phyloP scores from a whole-genome alignment of 805 yeast genomes.

The Suhomyces faveliae region DNA sequence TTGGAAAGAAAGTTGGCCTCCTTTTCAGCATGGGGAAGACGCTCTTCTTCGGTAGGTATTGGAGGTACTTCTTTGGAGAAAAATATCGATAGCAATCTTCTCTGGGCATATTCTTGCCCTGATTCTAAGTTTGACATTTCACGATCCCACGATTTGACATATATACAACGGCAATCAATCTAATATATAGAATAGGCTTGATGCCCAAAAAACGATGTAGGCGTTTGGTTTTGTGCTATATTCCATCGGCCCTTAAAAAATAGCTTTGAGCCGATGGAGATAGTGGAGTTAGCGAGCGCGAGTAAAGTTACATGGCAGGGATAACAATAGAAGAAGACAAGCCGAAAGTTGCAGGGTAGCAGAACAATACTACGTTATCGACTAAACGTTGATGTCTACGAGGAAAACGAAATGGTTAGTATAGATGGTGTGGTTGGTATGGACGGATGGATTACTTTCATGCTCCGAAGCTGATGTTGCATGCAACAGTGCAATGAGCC shows the following conservation, averaged over 20 bases:
- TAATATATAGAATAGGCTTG: not conserved
- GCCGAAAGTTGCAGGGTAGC: too few species aligned
- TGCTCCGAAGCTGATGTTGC: not conserved
- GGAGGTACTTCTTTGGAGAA: conserved; percentile 45
- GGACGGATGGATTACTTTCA: not conserved
- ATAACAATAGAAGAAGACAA: too few species aligned
- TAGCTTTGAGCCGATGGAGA: not conserved
- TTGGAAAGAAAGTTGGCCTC: conserved; percentile 40
- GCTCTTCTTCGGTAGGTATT: conserved; percentile 51
- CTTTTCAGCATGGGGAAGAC: conserved; percentile 44
- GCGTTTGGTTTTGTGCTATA: not conserved
- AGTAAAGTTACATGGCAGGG: too few species aligned
- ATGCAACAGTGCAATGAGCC: not conserved
- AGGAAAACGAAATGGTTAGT: too few species aligned
- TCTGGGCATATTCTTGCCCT: conserved; percentile 24
- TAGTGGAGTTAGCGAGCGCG: not conserved
- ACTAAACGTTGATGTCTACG: too few species aligned
- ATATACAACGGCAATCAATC: not conserved
- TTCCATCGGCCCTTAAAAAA: not conserved
- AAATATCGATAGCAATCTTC: conserved; percentile 33
- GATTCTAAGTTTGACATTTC: conserved; percentile 4
- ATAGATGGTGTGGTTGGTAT: too few species aligned
- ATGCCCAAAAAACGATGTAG: not conserved
- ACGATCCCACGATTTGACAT: not conserved
- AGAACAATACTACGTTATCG: too few species aligned